Evolutionary conservation across 768 basidiomycete species (phyloP).

Genomic region (Rhodotorula sphaerocarpa): DNA sequence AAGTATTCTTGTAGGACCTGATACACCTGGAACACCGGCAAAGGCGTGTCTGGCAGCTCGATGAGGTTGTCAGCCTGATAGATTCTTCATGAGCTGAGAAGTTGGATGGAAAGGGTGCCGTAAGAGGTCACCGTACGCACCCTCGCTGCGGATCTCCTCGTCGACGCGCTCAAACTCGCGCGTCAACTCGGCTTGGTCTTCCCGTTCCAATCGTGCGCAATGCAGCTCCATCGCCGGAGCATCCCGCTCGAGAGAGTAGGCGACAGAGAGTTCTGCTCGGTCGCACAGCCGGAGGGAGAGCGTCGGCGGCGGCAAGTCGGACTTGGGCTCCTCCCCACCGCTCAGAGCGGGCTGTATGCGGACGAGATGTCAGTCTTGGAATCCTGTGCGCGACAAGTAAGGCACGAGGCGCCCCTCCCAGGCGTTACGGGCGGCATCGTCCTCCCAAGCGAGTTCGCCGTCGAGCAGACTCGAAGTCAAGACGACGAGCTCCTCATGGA

Average conservation of each 20-base stretch:
- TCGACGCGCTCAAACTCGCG: not conserved
- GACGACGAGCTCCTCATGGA: slow-evolving; percentile 20
- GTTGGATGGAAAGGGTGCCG: fast-evolving
- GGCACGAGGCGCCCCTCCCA: slow-evolving; percentile 18
- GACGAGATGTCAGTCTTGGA: too few relatives aligned
- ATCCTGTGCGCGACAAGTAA: too few relatives aligned
- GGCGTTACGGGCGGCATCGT: not conserved
- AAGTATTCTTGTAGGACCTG: slow-evolving; percentile 18
- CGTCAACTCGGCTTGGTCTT: slow-evolving; percentile 6
- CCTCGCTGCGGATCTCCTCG: not conserved
- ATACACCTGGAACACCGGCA: slow-evolving; percentile 21
- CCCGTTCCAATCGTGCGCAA: not conserved
- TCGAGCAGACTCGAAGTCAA: slow-evolving; percentile 6
- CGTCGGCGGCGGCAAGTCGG: not conserved
- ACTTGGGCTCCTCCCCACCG: not conserved
- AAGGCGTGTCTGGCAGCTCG: not conserved
- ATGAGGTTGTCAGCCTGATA: not conserved
- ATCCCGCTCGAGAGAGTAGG: not conserved
- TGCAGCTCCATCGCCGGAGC: slow-evolving; percentile 1
- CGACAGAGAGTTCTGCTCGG: not conserved
- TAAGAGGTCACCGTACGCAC: not conserved
- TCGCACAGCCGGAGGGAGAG: slow-evolving; percentile 2
- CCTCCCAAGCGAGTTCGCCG: slow-evolving; percentile 5
- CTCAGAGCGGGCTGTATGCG: slow-evolving; percentile 6
- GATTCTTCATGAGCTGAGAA: too few relatives aligned